Evolutionary conservation across 2,329 filamentous ascomycete genomes (phyloP).

Genomic region (Paecilomyces sp.): DNA sequence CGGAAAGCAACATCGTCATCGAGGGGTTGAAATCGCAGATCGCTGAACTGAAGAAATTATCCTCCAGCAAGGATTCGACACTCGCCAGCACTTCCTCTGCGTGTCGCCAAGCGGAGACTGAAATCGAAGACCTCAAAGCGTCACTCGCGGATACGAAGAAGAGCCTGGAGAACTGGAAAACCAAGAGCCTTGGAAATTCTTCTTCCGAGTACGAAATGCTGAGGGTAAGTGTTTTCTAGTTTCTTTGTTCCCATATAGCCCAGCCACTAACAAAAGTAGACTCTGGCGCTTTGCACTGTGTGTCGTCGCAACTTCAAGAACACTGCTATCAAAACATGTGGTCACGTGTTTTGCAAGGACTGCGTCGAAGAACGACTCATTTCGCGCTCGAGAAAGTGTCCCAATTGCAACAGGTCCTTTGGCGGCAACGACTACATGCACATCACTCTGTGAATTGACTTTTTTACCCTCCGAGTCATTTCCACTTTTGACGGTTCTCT

Average conservation of each 20-base stretch:
- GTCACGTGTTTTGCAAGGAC: conserved; percentile 85
- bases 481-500: conserved; percentile 6
- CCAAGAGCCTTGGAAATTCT: conserved; percentile 71
- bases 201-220: conserved; percentile 79
- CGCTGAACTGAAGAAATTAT: conserved; percentile 63
- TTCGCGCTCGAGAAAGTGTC: conserved; percentile 90
- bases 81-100: conserved; percentile 56
- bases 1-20: conserved; percentile 61
- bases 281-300: conserved; percentile 79
- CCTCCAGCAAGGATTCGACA: conserved; percentile 69
- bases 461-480: conserved; percentile 1
- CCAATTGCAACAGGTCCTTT: conserved; percentile 86
- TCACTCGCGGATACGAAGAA: conserved; percentile 72
- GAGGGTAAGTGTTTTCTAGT: conserved; percentile 55
- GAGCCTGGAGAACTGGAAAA: conserved; percentile 78
- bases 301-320: conserved; percentile 94
- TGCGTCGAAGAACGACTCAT: conserved; percentile 86
- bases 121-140: conserved; percentile 72
- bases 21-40: conserved; percentile 72
- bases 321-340: conserved; percentile 85
- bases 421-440: conserved; percentile 84
- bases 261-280: conserved; percentile 38
- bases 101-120: conserved; percentile 56
- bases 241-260: not conserved
- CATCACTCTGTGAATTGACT: conserved; percentile 35